Conservation (phyloP, 1,139 yeast genomes). For the Blastobotrys ciferrii region DNA sequence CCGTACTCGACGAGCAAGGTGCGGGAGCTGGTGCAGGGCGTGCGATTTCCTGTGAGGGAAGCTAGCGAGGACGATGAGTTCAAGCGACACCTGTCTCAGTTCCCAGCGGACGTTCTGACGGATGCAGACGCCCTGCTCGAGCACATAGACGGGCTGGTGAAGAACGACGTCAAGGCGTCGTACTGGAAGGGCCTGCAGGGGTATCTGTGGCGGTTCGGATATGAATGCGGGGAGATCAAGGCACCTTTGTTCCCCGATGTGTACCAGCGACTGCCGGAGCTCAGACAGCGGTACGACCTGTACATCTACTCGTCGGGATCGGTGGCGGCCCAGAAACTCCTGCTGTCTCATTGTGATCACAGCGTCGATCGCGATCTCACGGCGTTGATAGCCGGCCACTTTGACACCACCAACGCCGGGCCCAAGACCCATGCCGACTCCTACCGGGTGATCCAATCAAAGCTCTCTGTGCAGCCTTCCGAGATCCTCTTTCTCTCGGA, state of each 20-base stretch:
- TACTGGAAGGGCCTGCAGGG: slow-evolving; percentile 80
- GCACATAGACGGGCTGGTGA: slow-evolving; percentile 59
- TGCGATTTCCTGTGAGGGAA: slow-evolving; percentile 30
- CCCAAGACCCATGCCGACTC: slow-evolving; percentile 58
- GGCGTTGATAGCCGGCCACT: slow-evolving; percentile 59
- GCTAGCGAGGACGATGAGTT: slow-evolving; percentile 10
- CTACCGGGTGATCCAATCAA: slow-evolving; percentile 54
- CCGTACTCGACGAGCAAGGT: slow-evolving; percentile 37
- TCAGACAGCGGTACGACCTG: slow-evolving; percentile 34
- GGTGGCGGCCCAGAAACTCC: slow-evolving; percentile 75
- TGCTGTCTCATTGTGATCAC: slow-evolving; percentile 59
- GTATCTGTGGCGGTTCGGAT: slow-evolving; percentile 76
- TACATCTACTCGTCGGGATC: slow-evolving; percentile 93
- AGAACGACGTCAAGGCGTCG: slow-evolving; percentile 72
- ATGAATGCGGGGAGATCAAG: slow-evolving; percentile 64
- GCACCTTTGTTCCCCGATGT: slow-evolving; percentile 74
- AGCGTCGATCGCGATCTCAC: slow-evolving; percentile 49
- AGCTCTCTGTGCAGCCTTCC: slow-evolving; percentile 40
- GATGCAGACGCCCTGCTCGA: slow-evolving; percentile 36
- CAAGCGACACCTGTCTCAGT: slow-evolving; percentile 41
- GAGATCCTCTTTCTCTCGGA: slow-evolving; percentile 73
- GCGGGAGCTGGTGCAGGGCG: slow-evolving; percentile 20
- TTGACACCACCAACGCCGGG: slow-evolving; percentile 84
- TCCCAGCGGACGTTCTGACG: slow-evolving; percentile 42
- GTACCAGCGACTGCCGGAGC: not conserved